phyloP scores from a whole-genome alignment of 1,284 basidiomycete species.

The Ustilago nuda region DNA sequence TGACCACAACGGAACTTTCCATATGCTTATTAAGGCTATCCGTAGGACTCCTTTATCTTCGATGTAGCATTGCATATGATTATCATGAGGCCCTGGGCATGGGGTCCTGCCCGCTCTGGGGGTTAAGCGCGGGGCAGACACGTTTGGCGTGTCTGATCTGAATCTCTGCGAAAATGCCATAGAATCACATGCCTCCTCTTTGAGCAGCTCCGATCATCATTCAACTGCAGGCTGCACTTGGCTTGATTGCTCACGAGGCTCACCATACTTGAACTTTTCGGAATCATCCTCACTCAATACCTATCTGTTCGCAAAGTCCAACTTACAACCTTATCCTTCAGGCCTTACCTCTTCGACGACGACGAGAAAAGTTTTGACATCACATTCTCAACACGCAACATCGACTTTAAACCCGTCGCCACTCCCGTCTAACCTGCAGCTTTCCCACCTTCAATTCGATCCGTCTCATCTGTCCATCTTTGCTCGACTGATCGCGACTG shows the following conservation, averaged over 20 bases:
- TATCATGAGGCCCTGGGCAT: too few species aligned
- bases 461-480: not conserved
- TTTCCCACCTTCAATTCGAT: not conserved
- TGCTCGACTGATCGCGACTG: not conserved
- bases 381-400: not conserved
- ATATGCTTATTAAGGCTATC: too few species aligned
- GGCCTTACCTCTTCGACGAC: not conserved
- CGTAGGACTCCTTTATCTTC: too few species aligned
- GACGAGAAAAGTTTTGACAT: conserved; percentile 1
- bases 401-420: not conserved
- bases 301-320: not conserved
- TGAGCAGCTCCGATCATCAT: not conserved
- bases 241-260: conserved; percentile 13
- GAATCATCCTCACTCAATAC: not conserved
- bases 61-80: too few species aligned
- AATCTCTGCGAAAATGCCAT: too few species aligned
- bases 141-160: too few species aligned
- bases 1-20: too few species aligned
- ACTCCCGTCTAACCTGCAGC: not conserved
- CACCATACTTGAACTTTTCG: not conserved
- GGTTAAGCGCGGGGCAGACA: too few species aligned
- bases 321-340: not conserved
- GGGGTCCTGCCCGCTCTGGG: too few species aligned
- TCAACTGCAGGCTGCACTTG: conserved; percentile 9
- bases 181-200: not conserved